phyloP scores from a whole-genome alignment of 106 monocot genomes.

The Narthecium ossifragum region DNA sequence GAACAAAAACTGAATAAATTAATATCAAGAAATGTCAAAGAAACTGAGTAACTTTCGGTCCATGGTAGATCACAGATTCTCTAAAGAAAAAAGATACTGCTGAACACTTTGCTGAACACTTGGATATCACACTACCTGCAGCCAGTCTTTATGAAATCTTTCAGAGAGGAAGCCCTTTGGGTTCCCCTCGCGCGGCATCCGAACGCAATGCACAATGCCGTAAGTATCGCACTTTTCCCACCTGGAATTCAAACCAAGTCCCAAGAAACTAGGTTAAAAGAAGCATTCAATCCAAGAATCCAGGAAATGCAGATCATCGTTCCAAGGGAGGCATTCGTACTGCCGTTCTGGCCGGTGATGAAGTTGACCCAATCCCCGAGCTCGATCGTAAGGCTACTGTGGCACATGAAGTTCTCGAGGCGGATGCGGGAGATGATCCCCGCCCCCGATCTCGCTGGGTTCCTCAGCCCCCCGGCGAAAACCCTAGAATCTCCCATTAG shows the following conservation, averaged over 20 bases:
- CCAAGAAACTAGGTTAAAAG: neutral
- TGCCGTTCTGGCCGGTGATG: constrained; percentile 98
- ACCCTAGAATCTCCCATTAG: constrained; percentile 30
- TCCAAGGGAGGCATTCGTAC: constrained; percentile 16
- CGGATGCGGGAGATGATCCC: constrained; percentile 74
- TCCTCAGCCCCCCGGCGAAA: constrained; percentile 7
- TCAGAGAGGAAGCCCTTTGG: constrained; percentile 69
- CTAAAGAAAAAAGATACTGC: no score
- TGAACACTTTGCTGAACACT: no score
- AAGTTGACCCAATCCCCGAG: constrained; percentile 86
- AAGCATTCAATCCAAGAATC: neutral
- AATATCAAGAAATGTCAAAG: no score
- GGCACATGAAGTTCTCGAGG: constrained; percentile 99
- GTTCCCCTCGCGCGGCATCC: constrained; percentile 86
- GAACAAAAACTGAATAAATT: no score
- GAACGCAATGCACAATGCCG: constrained; percentile 87
- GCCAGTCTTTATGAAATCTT: constrained; percentile 95
- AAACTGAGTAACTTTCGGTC: no score
- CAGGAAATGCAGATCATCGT: neutral
- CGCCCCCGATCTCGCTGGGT: constrained; percentile 19
- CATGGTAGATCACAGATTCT: no score
- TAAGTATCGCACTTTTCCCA: constrained; percentile 93
- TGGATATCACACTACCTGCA: constrained; percentile 49
- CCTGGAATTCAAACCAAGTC: constrained; percentile 24
- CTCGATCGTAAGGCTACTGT: constrained; percentile 72